Base-by-base conservation (phyloP, 2,329 filamentous ascomycete species). In the Clonostachys chloroleuca region DNA sequence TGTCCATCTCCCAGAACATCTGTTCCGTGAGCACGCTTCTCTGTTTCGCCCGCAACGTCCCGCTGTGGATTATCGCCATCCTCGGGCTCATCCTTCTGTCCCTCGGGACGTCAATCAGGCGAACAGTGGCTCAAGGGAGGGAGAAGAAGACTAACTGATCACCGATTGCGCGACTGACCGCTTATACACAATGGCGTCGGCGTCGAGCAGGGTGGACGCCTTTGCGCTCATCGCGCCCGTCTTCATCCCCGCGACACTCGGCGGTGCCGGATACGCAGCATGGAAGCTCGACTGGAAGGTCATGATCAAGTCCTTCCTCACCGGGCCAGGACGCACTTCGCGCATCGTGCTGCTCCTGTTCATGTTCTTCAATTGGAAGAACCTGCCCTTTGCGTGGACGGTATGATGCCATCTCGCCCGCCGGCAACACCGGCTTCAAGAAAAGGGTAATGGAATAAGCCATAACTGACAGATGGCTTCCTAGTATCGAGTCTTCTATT, bases 351-450 rank as follows among this genome's bases (percentile, higher is more conserved):
- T 80, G 49, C 56, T 85, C 13, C 44, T 79, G 12, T 78, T 87
- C 47, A 70, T 80, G 12, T 43, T 85, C 8, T 56, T 80, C 40
- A 92, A 92, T 63, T 73, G 85, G 68, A 92, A 92, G 74, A 87
- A 78, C 50, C 59, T 91, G 50, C 88, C 88, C 0, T 75, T 89
- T 40, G 78, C 81, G 10, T 92, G 88, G 88, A 89, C 89, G 55
- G 84, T 88, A 76, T 18, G 36, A 39, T 39, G 7, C 14, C 36
- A 39, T 39, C 14, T 12, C 12, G 17, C 14, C 36, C 12, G 10
- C 36, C 36, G 14, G 36, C 4, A n/a, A 18, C 17, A 4, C 37
- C 37, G 37, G 37, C 8, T 14, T 40, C 7, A n/a, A 18, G 37
- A n/a, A 40, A 18, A n/a, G 37, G n/a, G 37, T 3, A 3, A 40